Conservation (phyloP, 2,329 filamentous ascomycete genomes). For the Cercospora beticola region DNA sequence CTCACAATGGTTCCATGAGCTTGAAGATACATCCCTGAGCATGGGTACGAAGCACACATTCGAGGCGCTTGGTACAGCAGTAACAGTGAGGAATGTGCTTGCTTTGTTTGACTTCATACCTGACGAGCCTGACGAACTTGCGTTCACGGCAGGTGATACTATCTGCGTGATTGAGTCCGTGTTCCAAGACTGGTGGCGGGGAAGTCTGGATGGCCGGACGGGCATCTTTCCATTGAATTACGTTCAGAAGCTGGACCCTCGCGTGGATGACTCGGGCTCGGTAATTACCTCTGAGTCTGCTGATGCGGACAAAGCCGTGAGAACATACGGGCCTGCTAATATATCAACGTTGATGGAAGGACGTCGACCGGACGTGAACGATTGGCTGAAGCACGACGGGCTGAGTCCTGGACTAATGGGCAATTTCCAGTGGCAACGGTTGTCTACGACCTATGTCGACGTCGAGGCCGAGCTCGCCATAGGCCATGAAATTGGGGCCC, state of each 20-base stretch:
- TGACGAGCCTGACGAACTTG: neutral
- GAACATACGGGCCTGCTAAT: neutral
- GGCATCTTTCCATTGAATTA: neutral
- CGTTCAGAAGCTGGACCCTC: neutral
- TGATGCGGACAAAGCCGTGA: neutral
- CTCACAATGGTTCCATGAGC: neutral
- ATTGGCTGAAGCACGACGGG: neutral
- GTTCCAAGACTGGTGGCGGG: neutral
- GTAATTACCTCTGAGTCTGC: neutral
- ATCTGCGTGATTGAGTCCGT: neutral
- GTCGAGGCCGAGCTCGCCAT: neutral
- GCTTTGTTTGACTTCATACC: neutral
- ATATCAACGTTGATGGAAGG: neutral
- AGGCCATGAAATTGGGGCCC: neutral
- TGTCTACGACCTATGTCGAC: neutral
- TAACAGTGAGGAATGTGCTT: neutral
- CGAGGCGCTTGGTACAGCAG: neutral
- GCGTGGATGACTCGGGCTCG: neutral
- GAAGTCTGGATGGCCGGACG: neutral
- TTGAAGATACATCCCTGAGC: neutral
- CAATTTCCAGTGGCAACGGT: neutral
- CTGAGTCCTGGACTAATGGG: neutral
- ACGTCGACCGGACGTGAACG: neutral
- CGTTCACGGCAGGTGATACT: neutral
- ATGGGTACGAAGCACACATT: neutral